phyloP scores from a whole-genome alignment of 2,329 filamentous ascomycete genomes.

The Didymella sp. region DNA sequence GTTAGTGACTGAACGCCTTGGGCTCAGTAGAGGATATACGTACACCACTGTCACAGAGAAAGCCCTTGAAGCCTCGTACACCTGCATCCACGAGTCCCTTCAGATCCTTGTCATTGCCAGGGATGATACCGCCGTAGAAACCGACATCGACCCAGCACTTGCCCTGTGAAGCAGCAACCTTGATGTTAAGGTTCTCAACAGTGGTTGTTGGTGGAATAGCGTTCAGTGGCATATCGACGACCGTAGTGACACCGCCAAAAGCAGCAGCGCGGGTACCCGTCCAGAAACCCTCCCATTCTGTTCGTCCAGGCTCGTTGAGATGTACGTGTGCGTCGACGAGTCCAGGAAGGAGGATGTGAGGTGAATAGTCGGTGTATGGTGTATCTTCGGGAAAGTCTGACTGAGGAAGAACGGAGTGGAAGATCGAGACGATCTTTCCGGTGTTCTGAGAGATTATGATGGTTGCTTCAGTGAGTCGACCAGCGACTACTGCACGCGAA shows the following conservation, averaged over 20 bases:
- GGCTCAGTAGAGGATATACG: slow-evolving; percentile 49
- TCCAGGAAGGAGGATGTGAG: slow-evolving; percentile 84
- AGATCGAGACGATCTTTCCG: slow-evolving; percentile 83
- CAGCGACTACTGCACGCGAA: slow-evolving; percentile 79
- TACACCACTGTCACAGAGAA: slow-evolving; percentile 95
- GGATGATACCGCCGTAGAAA: slow-evolving; percentile 94
- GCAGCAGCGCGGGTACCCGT: slow-evolving; percentile 93
- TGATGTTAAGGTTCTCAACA: slow-evolving; percentile 79
- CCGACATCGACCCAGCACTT: slow-evolving; percentile 99
- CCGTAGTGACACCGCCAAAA: slow-evolving; percentile 94
- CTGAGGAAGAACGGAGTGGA: slow-evolving; percentile 75
- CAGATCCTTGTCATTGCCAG: slow-evolving; percentile 82
- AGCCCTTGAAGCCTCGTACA: slow-evolving; percentile 95
- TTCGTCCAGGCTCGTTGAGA: slow-evolving; percentile 93
- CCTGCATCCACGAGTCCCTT: slow-evolving; percentile 82
- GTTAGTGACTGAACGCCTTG: not conserved
- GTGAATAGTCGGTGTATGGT: slow-evolving; percentile 82
- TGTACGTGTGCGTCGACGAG: slow-evolving; percentile 97
- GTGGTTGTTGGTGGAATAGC: slow-evolving; percentile 97
- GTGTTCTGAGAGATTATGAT: slow-evolving; percentile 78
- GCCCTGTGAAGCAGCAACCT: slow-evolving; percentile 80
- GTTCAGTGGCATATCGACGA: slow-evolving; percentile 97
- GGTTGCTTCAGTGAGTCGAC: slow-evolving; percentile 79
- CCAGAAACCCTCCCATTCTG: slow-evolving; percentile 98
- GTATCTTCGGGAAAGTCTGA: slow-evolving; percentile 75